These are phyloP conservation scores for Lichtheimia ornata DNA, from an alignment of 371 early-diverging fungal species.

Conservation along the genomic window DNA sequence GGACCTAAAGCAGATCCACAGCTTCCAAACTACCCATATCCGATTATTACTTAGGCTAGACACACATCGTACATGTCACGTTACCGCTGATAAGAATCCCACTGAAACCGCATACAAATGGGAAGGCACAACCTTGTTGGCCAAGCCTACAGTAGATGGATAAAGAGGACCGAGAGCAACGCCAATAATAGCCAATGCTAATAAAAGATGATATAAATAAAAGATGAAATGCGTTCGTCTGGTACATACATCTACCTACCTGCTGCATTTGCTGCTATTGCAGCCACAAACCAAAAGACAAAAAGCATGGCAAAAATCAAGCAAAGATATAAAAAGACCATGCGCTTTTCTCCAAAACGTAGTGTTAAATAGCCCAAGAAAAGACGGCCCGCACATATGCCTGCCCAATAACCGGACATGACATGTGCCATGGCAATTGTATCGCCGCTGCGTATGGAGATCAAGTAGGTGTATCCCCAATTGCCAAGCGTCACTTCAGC, in stretches of 20 bases:
- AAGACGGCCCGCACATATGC: slow-evolving; percentile 24
- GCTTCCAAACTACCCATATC: slow-evolving; percentile 16
- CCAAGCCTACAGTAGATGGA: slow-evolving; percentile 25
- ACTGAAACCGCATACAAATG: slow-evolving; percentile 19
- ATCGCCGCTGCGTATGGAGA: slow-evolving; percentile 19
- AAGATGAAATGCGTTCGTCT: background rate
- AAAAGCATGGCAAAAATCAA: slow-evolving; percentile 17
- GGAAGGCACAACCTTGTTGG: slow-evolving; percentile 16
- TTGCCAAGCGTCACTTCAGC: slow-evolving; percentile 29
- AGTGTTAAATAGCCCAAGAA: slow-evolving; percentile 24
- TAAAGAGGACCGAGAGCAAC: slow-evolving; percentile 26
- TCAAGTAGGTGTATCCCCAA: slow-evolving; percentile 30
- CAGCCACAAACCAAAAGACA: slow-evolving; percentile 19
- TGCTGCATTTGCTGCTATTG: slow-evolving; percentile 15
- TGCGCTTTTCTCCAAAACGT: slow-evolving; percentile 27
- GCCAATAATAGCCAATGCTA: slow-evolving; percentile 17
- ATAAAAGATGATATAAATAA: background rate
- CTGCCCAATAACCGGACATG: slow-evolving; percentile 32
- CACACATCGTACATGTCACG: background rate
- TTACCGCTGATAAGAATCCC: slow-evolving; percentile 24
- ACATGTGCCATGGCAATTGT: slow-evolving; percentile 23
- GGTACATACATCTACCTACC: slow-evolving; percentile 3
- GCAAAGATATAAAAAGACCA: slow-evolving; percentile 18
- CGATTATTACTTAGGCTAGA: background rate
- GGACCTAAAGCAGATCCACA: slow-evolving; percentile 31